Base-by-base conservation (phyloP, 495 filamentous ascomycete species). In the Penicillium tannophilum region DNA sequence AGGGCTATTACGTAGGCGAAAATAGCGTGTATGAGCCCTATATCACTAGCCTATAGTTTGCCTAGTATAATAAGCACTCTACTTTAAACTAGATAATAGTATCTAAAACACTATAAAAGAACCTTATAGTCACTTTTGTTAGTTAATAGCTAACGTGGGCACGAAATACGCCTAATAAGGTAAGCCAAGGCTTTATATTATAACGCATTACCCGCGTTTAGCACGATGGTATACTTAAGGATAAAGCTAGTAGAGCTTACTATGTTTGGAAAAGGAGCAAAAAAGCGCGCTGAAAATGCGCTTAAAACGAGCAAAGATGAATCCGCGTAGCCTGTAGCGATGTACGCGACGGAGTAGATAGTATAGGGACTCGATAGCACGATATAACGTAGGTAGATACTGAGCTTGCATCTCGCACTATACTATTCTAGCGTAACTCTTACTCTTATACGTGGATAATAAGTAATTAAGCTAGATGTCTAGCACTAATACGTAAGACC, bases 401-500 rank as follows among this genome's bases (percentile, higher is more conserved):
- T 24, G 24, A 30, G 45, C 45, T 48, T 11, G 45, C 45, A 48
- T 48, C 45, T 48, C 45, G 28, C 45, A 48, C 45, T 24, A 48
- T 24, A 48, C 24, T 24, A 48, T 20, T 5, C 23, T 48, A 24
- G 45, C 24, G 24, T 8, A 48, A 48, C 8, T 30, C 45, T n/a
- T 24, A 48, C 45, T 48, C 12, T n/a, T 48, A 24, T 48, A 48
- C 45, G 4, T 48, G 24, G 6, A 48, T 48, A 8, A 48, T 24
- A 48, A 48, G 45, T 24, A 30, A 31, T 24, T 30, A 24, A 48
- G 45, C 45, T 48, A 48, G 45, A 48, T 30, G n/a, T 48, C 24
- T 1, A 48, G 45, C 45, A 30, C 45, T 8, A 48, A 30, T 30
- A 30, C 24, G 45, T 8, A 48, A 48, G 45, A 30, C 24, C 45